A percentile compares a stretch with the other conserved stretches of the same genome.
phyloP scores from a whole-genome alignment of 768 basidiomycete genomes.

The Boletus fagicola region DNA sequence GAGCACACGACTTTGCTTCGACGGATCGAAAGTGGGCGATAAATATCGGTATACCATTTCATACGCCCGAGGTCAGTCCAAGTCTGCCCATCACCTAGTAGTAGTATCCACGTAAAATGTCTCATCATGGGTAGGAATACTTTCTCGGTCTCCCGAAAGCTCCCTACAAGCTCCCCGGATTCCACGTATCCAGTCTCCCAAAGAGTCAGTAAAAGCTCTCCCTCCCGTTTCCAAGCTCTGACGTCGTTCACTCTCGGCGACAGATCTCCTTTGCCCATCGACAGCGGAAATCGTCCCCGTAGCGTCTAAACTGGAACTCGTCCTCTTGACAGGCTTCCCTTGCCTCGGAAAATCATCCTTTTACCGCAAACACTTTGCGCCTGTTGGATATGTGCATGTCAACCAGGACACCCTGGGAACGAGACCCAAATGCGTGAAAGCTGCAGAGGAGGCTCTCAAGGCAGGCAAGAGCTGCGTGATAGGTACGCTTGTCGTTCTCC shows the following conservation, averaged over 20 bases:
- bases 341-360: conserved; percentile 82
- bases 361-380: conserved; percentile 64
- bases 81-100: neutral
- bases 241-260: conserved; percentile 30
- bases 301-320: conserved; percentile 40
- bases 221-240: neutral
- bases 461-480: conserved; percentile 70
- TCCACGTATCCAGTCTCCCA: conserved; percentile 54
- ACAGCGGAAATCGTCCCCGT: conserved; percentile 16
- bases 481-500: conserved; percentile 44
- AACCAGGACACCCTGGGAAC: conserved; percentile 83
- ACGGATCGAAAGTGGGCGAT: conserved; percentile 85
- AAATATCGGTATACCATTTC: conserved; percentile 71
- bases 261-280: conserved; percentile 34
- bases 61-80: conserved; percentile 73
- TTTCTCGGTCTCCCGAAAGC: conserved; percentile 56
- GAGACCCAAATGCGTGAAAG: conserved; percentile 72
- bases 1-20: conserved; percentile 71
- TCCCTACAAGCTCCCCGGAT: conserved; percentile 58
- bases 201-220: conserved; percentile 16
- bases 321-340: conserved; percentile 62
- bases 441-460: conserved; percentile 52
- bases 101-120: neutral
- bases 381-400: conserved; percentile 71
- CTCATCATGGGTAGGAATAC: conserved; percentile 58